phyloP scores from a whole-genome alignment of 2,329 filamentous ascomycete genomes.

The Immersiporthe knoxdaviesiana region DNA sequence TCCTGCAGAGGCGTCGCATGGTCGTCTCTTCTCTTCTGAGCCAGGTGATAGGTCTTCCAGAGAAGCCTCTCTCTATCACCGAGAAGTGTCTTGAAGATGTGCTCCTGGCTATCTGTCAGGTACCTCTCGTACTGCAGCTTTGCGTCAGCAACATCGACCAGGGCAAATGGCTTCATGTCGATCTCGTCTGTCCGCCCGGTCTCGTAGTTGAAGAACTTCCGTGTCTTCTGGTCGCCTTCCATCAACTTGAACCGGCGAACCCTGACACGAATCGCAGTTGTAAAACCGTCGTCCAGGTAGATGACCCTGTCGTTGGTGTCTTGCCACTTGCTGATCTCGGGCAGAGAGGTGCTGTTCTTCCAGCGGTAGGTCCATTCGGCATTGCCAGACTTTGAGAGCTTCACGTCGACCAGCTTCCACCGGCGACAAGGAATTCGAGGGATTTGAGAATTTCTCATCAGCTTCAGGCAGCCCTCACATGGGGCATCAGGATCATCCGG shows the following conservation, averaged over 20 bases:
- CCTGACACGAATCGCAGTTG: conserved; percentile 51
- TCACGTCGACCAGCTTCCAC: conserved; percentile 63
- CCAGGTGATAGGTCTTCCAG: conserved; percentile 53
- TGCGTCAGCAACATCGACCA: conserved; percentile 57
- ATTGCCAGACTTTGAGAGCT: conserved; percentile 61
- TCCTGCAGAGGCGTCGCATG: conserved; percentile 45
- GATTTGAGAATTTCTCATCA: conserved; percentile 51
- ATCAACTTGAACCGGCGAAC: conserved; percentile 60
- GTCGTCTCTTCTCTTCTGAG: conserved; percentile 33
- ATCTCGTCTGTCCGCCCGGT: conserved; percentile 47
- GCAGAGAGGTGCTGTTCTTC: conserved; percentile 54
- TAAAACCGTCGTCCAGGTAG: conserved; percentile 58
- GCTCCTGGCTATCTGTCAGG: conserved; percentile 51
- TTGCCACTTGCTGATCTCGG: conserved; percentile 61
- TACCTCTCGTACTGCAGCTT: conserved; percentile 53
- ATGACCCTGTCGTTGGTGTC: conserved; percentile 55
- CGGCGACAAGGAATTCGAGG: conserved; percentile 61
- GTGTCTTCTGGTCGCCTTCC: conserved; percentile 56
- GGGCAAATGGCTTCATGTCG: conserved; percentile 57
- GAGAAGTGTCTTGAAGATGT: conserved; percentile 50
- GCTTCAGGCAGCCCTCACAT: conserved; percentile 58
- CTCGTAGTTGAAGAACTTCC: conserved; percentile 56
- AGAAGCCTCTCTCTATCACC: conserved; percentile 47
- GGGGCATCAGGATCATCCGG: conserved; percentile 46
- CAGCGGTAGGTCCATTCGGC: conserved; percentile 65